A percentile compares a stretch with the other conserved stretches of the same genome.
Conservation (phyloP, 1,139 yeast species). For the Diutina rugosa region DNA sequence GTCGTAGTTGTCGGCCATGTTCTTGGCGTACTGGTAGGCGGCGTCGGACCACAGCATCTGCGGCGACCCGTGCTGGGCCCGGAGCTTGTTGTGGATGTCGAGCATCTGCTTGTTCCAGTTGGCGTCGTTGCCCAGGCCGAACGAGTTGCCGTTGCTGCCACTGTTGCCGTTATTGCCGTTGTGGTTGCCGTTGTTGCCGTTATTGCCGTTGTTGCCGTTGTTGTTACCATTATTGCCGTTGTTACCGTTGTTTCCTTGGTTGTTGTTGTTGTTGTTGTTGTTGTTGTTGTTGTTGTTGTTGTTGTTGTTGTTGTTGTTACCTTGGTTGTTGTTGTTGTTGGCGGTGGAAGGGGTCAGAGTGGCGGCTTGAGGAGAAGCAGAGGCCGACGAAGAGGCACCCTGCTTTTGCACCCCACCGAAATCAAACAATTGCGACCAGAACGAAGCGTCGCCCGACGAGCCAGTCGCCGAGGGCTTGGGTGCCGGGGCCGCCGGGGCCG, state of each 20-base stretch:
- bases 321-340: neutral
- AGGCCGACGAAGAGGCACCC: neutral
- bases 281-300: neutral
- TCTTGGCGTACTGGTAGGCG: conserved; percentile 12
- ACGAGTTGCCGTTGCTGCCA: conserved; percentile 6
- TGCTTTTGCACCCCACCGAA: neutral
- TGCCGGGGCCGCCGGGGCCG: neutral
- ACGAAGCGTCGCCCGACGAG: neutral
- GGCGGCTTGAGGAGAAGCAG: neutral
- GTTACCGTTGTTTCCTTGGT: neutral
- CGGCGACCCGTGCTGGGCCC: conserved; percentile 12
- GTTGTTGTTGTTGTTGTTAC: neutral
- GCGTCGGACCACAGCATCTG: conserved; percentile 11
- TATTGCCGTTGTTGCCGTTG: neutral
- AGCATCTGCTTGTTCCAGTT: conserved; percentile 16
- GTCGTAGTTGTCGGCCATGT: conserved; percentile 13
- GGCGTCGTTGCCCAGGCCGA: conserved; percentile 10
- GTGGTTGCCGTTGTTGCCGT: neutral
- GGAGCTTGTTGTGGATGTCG: conserved; percentile 12
- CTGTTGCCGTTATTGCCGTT: neutral
- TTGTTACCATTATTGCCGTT: neutral
- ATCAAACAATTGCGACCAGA: conserved; percentile 1
- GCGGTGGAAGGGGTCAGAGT: neutral
- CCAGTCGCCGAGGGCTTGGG: neutral
- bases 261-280: neutral